Conservation (phyloP, 2,329 filamentous ascomycete species). For the Cercospora canescens region DNA sequence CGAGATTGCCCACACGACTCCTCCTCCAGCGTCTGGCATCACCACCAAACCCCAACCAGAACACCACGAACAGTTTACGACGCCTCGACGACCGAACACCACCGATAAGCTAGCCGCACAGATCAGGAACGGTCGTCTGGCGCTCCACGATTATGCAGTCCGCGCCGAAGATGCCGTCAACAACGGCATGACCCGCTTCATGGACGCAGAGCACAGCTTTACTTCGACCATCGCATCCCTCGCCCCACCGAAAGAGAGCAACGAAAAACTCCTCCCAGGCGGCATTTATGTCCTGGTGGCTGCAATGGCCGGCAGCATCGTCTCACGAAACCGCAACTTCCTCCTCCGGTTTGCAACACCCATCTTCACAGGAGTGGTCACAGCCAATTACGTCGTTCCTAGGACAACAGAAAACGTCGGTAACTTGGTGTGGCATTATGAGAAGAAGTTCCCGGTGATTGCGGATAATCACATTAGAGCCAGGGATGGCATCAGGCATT, state of each 20-base stretch:
- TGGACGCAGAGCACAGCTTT: slow-evolving; percentile 85
- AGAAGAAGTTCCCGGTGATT: slow-evolving; percentile 81
- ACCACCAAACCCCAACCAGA: slow-evolving; percentile 34
- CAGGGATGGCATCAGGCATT: slow-evolving; percentile 67
- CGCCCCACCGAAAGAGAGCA: slow-evolving; percentile 79
- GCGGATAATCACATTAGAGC: slow-evolving; percentile 77
- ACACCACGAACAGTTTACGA: slow-evolving; percentile 27
- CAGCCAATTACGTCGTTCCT: slow-evolving; percentile 82
- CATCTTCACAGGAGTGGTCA: slow-evolving; percentile 74
- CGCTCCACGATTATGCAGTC: slow-evolving; percentile 74
- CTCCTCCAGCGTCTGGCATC: slow-evolving; percentile 38
- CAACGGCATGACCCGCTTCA: slow-evolving; percentile 73
- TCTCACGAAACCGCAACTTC: slow-evolving; percentile 84
- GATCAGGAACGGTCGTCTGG: slow-evolving; percentile 76
- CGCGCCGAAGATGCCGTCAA: slow-evolving; percentile 82
- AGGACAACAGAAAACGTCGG: slow-evolving; percentile 88
- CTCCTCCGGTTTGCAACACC: slow-evolving; percentile 76
- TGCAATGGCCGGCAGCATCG: slow-evolving; percentile 91
- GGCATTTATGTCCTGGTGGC: slow-evolving; percentile 90
- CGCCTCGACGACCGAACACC: slow-evolving; percentile 61
- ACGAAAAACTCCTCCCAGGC: slow-evolving; percentile 87
- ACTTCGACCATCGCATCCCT: slow-evolving; percentile 86
- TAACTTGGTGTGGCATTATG: slow-evolving; percentile 86
- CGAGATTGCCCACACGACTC: slow-evolving; percentile 41
- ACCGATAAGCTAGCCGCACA: slow-evolving; percentile 86